These are phyloP conservation scores for Lentinula aciculospora DNA, from an alignment of 768 basidiomycete species.

Conservation along the genomic window DNA sequence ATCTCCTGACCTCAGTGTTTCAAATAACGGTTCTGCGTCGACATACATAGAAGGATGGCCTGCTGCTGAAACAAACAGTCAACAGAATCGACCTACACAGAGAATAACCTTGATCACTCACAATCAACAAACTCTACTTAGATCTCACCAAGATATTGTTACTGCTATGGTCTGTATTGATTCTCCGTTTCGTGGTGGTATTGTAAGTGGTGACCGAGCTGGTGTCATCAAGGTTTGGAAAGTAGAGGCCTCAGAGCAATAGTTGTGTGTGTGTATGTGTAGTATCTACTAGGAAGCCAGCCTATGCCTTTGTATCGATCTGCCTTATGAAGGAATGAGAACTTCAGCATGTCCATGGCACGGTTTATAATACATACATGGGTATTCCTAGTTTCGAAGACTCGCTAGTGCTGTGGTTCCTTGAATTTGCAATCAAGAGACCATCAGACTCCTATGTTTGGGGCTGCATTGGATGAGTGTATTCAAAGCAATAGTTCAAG, in stretches of 20 bases:
- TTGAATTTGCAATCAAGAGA: too few species aligned
- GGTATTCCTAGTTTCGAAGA: too few species aligned
- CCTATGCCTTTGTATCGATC: too few species aligned
- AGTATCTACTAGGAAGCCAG: too few species aligned
- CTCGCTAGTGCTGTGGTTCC: too few species aligned
- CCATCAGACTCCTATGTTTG: too few species aligned
- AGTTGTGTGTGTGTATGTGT: background rate
- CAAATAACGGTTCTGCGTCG: conserved; percentile 38
- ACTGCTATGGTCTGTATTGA: conserved; percentile 84
- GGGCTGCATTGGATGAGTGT: too few species aligned
- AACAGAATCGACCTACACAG: conserved; percentile 64
- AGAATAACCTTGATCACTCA: conserved; percentile 74
- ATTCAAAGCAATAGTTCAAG: too few species aligned
- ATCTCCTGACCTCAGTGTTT: conserved; percentile 20
- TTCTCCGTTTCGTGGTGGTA: conserved; percentile 86
- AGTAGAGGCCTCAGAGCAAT: conserved; percentile 37
- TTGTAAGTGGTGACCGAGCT: conserved; percentile 87
- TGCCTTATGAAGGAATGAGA: too few species aligned
- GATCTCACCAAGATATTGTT: conserved; percentile 87
- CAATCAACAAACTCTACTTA: conserved; percentile 79
- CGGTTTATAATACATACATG: too few species aligned
- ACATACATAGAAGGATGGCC: conserved; percentile 63
- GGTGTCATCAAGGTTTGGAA: conserved; percentile 92
- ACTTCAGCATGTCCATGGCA: too few species aligned
- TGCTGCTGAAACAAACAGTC: conserved; percentile 33